A percentile compares a stretch with the other conserved stretches of the same genome.
Evolutionary conservation across 225 moss, liverwort and hornwort genomes (phyloP).

Genomic region (Polytrichum commune): DNA sequence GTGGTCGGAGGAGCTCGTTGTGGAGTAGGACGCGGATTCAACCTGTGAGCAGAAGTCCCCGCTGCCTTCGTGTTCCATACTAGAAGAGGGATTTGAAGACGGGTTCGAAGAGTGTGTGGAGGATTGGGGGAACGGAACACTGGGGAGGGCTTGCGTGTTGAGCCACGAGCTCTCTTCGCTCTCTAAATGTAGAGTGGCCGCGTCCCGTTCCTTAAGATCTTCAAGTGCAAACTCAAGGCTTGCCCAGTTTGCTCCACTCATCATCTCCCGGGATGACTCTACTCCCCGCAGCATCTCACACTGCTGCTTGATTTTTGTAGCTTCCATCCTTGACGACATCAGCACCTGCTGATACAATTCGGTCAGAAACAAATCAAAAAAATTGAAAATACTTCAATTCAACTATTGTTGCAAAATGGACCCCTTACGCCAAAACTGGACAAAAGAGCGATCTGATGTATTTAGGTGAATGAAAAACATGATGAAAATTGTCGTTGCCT

Average conservation of each 20-base stretch:
- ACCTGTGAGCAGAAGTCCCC: slow-evolving; percentile 27
- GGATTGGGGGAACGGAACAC: background rate
- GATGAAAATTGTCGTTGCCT: too few species aligned
- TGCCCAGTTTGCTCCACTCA: slow-evolving; percentile 7
- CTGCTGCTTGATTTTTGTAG: background rate
- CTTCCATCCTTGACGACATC: too few species aligned
- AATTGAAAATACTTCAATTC: too few species aligned
- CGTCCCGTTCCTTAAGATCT: background rate
- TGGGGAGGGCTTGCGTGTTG: background rate
- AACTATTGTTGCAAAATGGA: too few species aligned
- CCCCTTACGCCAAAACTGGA: too few species aligned
- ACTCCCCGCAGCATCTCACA: background rate
- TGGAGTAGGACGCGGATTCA: slow-evolving; percentile 22
- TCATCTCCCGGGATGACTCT: slow-evolving; percentile 2
- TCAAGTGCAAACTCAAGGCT: background rate
- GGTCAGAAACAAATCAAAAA: too few species aligned
- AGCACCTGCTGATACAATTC: too few species aligned
- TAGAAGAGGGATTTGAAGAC: background rate
- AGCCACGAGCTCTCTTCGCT: slow-evolving; percentile 8
- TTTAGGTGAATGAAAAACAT: too few species aligned
- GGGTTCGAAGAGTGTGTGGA: too few species aligned
- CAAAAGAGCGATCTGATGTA: too few species aligned
- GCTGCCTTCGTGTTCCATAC: slow-evolving; percentile 25
- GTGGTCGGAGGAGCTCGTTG: slow-evolving; percentile 7
- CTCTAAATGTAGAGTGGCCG: background rate